Conservation (phyloP, 2,329 filamentous ascomycete species). For the Dactylella cylindrospora region DNA sequence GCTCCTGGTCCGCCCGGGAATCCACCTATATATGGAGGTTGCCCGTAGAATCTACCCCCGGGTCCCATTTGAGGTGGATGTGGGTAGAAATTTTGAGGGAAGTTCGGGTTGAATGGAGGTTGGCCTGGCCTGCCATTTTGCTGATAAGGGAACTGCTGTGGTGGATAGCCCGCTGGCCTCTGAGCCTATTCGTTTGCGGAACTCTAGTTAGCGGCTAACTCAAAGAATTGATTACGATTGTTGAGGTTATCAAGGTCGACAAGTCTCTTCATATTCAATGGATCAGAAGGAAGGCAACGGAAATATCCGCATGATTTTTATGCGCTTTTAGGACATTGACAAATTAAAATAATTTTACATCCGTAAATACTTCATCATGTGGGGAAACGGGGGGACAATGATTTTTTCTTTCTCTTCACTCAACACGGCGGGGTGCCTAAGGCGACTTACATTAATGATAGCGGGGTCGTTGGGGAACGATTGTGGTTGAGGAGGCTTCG, state of each 20-base stretch:
- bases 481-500: conserved; percentile 72
- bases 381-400: conserved; percentile 47
- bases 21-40: conserved; percentile 36
- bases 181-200: conserved; percentile 17
- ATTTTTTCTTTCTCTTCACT: too few relatives aligned
- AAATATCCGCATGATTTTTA: conserved; percentile 67
- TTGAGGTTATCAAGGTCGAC: too few relatives aligned
- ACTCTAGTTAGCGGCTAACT: conserved; percentile 14
- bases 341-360: conserved; percentile 63
- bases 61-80: conserved; percentile 22
- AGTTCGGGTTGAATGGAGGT: conserved; percentile 24
- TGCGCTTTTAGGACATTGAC: conserved; percentile 64
- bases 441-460: conserved; percentile 85
- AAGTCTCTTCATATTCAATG: conserved; percentile 41
- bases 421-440: neutral
- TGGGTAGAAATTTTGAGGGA: conserved; percentile 36
- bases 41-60: conserved; percentile 32
- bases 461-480: conserved; percentile 90
- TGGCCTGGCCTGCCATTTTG: conserved; percentile 29
- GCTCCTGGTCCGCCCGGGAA: conserved; percentile 19
- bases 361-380: conserved; percentile 67
- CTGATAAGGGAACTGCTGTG: conserved; percentile 9
- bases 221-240: too few relatives aligned
- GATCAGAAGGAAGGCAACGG: conserved; percentile 75
- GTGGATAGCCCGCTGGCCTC: conserved; percentile 28